These are phyloP conservation scores for Populus trichocarpa DNA, from an alignment of 441 rosid genomes.

Conservation along the genomic window DNA sequence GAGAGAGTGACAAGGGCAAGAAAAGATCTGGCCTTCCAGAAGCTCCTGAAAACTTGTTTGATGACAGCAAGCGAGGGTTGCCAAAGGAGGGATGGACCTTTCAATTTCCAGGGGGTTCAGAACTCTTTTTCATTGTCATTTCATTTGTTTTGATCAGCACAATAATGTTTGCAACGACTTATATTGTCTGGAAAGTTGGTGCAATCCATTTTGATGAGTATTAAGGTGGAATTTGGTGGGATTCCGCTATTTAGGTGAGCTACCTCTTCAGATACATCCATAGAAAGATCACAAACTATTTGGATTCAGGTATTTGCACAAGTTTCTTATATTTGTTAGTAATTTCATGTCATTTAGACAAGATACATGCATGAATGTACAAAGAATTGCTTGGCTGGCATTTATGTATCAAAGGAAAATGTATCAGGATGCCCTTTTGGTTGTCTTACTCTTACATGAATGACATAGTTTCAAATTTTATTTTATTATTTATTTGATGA, in stretches of 20 bases:
- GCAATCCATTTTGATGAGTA: slow-evolving; percentile 87
- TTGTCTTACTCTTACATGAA: not conserved
- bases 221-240: slow-evolving; percentile 18
- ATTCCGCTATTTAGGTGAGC: slow-evolving; percentile 12
- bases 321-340: not conserved
- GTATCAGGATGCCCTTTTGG: not conserved
- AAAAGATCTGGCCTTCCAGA: slow-evolving; percentile 72
- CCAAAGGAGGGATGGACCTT: slow-evolving; percentile 74
- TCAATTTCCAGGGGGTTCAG: slow-evolving; percentile 67
- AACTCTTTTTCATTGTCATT: slow-evolving; percentile 57
- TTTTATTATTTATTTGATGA: not conserved
- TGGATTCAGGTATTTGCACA: not conserved
- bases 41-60: slow-evolving; percentile 82
- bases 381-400: slow-evolving; percentile 6
- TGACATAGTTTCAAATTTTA: not conserved
- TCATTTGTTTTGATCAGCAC: slow-evolving; percentile 85
- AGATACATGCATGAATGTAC: slow-evolving; percentile 10
- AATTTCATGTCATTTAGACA: slow-evolving; percentile 3
- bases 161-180: slow-evolving; percentile 83
- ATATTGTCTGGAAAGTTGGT: slow-evolving; percentile 83
- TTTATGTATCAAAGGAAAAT: not conserved
- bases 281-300: slow-evolving; percentile 5
- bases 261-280: not conserved
- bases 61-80: slow-evolving; percentile 82
- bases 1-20: slow-evolving; percentile 69